phyloP scores from a whole-genome alignment of 2,329 filamentous ascomycete species.

The Tolypocladium album region DNA sequence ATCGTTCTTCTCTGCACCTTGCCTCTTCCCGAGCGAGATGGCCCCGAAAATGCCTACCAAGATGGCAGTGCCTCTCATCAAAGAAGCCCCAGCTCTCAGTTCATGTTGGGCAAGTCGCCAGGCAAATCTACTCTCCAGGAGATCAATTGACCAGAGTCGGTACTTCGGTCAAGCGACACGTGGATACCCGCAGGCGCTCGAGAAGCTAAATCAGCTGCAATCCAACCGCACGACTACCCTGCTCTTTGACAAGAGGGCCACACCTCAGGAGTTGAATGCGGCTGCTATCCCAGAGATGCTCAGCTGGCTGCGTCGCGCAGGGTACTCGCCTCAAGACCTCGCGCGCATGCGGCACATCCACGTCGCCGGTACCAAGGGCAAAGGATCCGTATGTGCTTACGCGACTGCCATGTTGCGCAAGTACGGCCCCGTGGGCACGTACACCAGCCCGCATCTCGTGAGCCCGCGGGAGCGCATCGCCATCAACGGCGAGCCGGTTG shows the following conservation, averaged over 20 bases:
- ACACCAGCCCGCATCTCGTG: slow-evolving; percentile 77
- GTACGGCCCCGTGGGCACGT: slow-evolving; percentile 53
- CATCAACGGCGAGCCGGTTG: slow-evolving; percentile 62
- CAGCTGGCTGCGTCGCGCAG: slow-evolving; percentile 64
- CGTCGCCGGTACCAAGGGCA: slow-evolving; percentile 89
- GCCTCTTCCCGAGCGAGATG: neutral
- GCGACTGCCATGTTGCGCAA: slow-evolving; percentile 63
- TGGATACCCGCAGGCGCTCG: slow-evolving; percentile 56
- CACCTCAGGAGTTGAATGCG: slow-evolving; percentile 48
- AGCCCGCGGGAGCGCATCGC: slow-evolving; percentile 78
- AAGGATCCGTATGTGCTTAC: slow-evolving; percentile 80
- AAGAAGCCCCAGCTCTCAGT: neutral
- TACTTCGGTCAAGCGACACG: slow-evolving; percentile 13
- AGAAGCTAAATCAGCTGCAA: slow-evolving; percentile 64
- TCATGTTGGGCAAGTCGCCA: neutral
- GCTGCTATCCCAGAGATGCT: slow-evolving; percentile 73
- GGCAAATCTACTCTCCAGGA: neutral
- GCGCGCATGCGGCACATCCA: slow-evolving; percentile 51
- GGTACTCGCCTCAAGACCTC: slow-evolving; percentile 48
- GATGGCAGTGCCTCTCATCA: neutral
- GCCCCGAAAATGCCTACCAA: neutral
- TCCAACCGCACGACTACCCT: slow-evolving; percentile 60
- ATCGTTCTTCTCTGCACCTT: neutral
- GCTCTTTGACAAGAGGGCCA: slow-evolving; percentile 40
- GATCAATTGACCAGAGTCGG: neutral